phyloP scores from a whole-genome alignment of 805 yeast genomes.

The Yamadazyma sp. region DNA sequence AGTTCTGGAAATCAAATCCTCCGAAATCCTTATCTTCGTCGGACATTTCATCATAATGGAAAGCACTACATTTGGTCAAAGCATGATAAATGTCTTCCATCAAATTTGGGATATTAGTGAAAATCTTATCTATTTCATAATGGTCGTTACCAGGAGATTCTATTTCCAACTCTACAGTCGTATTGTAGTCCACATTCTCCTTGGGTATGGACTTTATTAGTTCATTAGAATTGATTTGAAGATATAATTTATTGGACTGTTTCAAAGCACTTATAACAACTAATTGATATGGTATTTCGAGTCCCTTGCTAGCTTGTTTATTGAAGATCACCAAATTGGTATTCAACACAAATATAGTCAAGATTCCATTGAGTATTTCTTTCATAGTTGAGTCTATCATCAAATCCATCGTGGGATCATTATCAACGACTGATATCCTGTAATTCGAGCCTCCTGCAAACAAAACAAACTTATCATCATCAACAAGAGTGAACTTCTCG shows the following conservation, averaged over 20 bases:
- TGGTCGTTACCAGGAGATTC: conserved; percentile 4
- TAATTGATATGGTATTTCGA: conserved; percentile 33
- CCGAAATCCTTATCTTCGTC: conserved; percentile 16
- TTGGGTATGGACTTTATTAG: conserved; percentile 4
- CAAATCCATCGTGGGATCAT: conserved; percentile 10
- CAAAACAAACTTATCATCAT: conserved; percentile 40
- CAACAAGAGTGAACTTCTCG: conserved; percentile 29
- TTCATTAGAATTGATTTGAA: conserved; percentile 29
- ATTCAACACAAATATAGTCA: conserved; percentile 32
- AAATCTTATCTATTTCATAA: not conserved
- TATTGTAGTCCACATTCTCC: conserved; percentile 1
- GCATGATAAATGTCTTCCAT: conserved; percentile 24
- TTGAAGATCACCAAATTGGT: conserved; percentile 33
- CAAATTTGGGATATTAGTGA: conserved; percentile 4
- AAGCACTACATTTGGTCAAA: conserved; percentile 35
- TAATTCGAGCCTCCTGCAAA: conserved; percentile 33
- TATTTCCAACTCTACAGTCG: conserved; percentile 7
- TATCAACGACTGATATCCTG: conserved; percentile 13
- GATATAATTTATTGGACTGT: conserved; percentile 19
- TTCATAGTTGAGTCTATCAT: conserved; percentile 7
- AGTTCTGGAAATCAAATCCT: conserved; percentile 9
- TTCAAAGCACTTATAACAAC: conserved; percentile 33
- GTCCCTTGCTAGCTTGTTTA: conserved; percentile 17
- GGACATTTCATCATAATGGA: conserved; percentile 27
- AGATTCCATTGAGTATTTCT: not conserved